Evolutionary conservation across 805 yeast genomes (phyloP), one percentile per base, ranked within the genome.

Genomic region (Sugiyamaella qingdaonensis): DNA sequence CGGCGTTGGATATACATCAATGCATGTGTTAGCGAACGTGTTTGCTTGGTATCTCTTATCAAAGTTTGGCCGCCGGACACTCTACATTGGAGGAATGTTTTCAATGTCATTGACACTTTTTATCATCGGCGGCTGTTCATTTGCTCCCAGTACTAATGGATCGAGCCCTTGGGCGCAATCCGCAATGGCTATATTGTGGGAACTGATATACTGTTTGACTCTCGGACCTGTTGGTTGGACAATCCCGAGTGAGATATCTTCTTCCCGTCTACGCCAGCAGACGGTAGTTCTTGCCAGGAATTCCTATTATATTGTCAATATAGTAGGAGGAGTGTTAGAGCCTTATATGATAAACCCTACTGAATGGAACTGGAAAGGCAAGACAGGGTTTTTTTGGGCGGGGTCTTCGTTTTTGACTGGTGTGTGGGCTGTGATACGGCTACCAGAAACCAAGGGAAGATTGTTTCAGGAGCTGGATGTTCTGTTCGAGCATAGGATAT

Each of bases 401-500:
- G 80, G 73, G 0, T 57, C 60, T 5, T 62, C 66, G 18, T 31
- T 67, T 2, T 2, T 65, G 4, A 58, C 68, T 10, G n/a, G 74
- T 2, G 55, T 68, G 41, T 78, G 80, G 79, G 68, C 72, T 29
- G 75, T 68, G 64, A 74, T 78, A 64, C 75, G 77, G 39, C 68
- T 81, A 48, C 86, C 88, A n/a, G 87, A 82, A 63, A 77, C 84
- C 33, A 73, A 73, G 58, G 77, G 75, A 43, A 73, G 82, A 64
- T 78, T 85, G 0, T 80, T 71, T 61, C 82, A 79, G 46, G 86
- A 82, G 61, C 69, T 82, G 61, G 85, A 81, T 65, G 68, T 69
- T 48, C 66, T 82, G 67, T 82, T 81, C 66, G 71, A 50, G 45
- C 48, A 58, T 54, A 57, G 59, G 46, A 58, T 58, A 50, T 47